A percentile compares a stretch with the other conserved stretches of the same genome.
Conservation (phyloP, 176 grass and related monocot species). For the Cenchrus purpureus region DNA sequence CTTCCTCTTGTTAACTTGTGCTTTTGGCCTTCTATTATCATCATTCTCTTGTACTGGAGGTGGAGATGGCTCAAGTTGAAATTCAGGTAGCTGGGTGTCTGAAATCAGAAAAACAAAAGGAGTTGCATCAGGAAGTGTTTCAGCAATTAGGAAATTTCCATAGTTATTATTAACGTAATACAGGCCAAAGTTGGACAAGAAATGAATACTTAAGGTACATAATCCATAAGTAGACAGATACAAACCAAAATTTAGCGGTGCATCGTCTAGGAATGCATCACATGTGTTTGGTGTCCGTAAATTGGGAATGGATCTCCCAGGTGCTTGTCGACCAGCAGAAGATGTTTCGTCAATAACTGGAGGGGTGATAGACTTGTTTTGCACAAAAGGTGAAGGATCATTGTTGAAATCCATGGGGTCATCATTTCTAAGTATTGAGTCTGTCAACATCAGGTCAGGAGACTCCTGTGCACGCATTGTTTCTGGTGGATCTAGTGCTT, state of each 20-base stretch:
- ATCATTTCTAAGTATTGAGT: constrained; percentile 29
- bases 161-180: background rate
- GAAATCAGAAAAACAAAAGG: constrained; percentile 24
- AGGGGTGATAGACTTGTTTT: constrained; percentile 44
- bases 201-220: constrained; percentile 21
- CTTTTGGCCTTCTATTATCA: constrained; percentile 34
- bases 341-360: constrained; percentile 18
- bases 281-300: background rate
- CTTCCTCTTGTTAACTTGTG: constrained; percentile 6
- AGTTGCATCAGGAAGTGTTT: constrained; percentile 7
- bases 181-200: background rate
- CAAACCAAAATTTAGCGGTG: constrained; percentile 36
- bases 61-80: constrained; percentile 64
- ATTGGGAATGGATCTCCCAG: constrained; percentile 31
- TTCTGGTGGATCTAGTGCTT: constrained; percentile 51
- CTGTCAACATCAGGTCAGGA: constrained; percentile 32
- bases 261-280: constrained; percentile 29
- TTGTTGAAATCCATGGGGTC: constrained; percentile 33
- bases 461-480: constrained; percentile 41
- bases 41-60: constrained; percentile 50
- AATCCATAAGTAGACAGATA: constrained; percentile 34
- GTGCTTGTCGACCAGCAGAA: constrained; percentile 42
- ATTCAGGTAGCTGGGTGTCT: constrained; percentile 32
- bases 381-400: constrained; percentile 43
- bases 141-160: constrained; percentile 5